A percentile compares a stretch with the other conserved stretches of the same genome.
These are phyloP conservation scores for Aristolochia californica DNA, from an alignment of 164 flowering plant genomes.

Conservation along the genomic window DNA sequence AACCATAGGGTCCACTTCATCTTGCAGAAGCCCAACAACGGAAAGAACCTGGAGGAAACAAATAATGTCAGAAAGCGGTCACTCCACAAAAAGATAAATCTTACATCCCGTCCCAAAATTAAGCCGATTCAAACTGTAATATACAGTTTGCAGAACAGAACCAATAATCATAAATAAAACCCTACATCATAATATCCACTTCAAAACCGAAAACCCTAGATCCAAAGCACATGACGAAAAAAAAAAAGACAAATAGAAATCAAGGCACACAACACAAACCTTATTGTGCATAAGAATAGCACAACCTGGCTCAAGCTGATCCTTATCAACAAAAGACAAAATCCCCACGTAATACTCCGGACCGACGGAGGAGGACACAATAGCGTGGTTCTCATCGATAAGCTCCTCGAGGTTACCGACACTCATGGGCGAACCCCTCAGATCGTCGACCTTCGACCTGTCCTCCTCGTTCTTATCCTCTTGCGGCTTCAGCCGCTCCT, in stretches of 20 bases:
- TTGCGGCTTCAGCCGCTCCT: slow-evolving; percentile 32
- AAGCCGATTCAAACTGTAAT: not conserved
- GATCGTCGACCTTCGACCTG: slow-evolving; percentile 28
- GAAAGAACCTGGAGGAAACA: slow-evolving; percentile 45
- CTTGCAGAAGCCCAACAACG: slow-evolving; percentile 83
- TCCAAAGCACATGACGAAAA: not conserved
- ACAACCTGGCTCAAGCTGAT: slow-evolving; percentile 35
- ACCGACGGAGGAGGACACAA: slow-evolving; percentile 30
- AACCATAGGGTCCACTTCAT: slow-evolving; percentile 83
- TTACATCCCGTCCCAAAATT: not conserved
- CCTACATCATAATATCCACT: not conserved
- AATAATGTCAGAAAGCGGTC: not conserved
- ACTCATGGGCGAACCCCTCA: slow-evolving; percentile 30
- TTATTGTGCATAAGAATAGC: slow-evolving; percentile 33
- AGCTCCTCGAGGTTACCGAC: slow-evolving; percentile 29
- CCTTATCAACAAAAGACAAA: slow-evolving; percentile 31
- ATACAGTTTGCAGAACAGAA: not conserved
- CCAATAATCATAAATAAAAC: not conserved
- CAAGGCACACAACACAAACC: slow-evolving; percentile 6
- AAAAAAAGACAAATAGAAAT: not conserved
- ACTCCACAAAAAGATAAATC: not conserved
- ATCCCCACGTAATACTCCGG: slow-evolving; percentile 32
- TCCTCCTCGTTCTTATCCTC: slow-evolving; percentile 36
- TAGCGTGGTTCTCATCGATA: slow-evolving; percentile 37
- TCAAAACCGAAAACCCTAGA: not conserved